Percentiles rank a stretch among this genome's conserved stretches.
These are phyloP conservation scores for Teunomyces aglyptinius DNA, from an alignment of 805 yeast species.

Conservation along the genomic window DNA sequence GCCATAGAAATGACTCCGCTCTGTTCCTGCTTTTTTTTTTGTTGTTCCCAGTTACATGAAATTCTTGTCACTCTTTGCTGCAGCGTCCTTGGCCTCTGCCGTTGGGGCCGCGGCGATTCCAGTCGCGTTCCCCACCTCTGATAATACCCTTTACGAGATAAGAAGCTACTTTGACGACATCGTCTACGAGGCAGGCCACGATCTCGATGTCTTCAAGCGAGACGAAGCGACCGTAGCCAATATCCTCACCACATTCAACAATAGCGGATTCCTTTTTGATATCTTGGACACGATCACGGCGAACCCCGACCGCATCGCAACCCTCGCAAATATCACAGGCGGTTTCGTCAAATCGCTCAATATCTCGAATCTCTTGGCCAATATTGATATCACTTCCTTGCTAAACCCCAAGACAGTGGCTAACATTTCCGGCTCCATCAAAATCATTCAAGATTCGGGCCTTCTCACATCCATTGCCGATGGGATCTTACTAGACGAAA, in stretches of 20 bases:
- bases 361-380: conserved; percentile 3
- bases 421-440: conserved; percentile 22
- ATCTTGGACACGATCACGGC: conserved; percentile 36
- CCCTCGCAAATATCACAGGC: conserved; percentile 33
- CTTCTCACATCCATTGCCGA: conserved; percentile 32
- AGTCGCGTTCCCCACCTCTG: conserved; percentile 18
- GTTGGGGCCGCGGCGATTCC: conserved; percentile 18
- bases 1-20: background rate
- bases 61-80: conserved; percentile 8
- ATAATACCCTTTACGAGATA: conserved; percentile 16
- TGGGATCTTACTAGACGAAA: conserved; percentile 36
- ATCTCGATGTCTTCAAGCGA: conserved; percentile 15
- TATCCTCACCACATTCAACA: conserved; percentile 25
- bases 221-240: conserved; percentile 23
- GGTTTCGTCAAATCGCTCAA: conserved; percentile 11
- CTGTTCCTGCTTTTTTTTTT: background rate
- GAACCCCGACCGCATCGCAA: conserved; percentile 24
- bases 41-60: no score
- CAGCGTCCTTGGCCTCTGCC: conserved; percentile 10
- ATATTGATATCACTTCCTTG: background rate
- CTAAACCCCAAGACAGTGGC: conserved; percentile 6
- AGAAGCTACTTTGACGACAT: conserved; percentile 8
- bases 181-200: conserved; percentile 7
- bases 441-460: conserved; percentile 32
- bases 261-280: conserved; percentile 32